Evolutionary conservation across 345 rosid genomes (phyloP).

Genomic region (Boechera divaricarpa): DNA sequence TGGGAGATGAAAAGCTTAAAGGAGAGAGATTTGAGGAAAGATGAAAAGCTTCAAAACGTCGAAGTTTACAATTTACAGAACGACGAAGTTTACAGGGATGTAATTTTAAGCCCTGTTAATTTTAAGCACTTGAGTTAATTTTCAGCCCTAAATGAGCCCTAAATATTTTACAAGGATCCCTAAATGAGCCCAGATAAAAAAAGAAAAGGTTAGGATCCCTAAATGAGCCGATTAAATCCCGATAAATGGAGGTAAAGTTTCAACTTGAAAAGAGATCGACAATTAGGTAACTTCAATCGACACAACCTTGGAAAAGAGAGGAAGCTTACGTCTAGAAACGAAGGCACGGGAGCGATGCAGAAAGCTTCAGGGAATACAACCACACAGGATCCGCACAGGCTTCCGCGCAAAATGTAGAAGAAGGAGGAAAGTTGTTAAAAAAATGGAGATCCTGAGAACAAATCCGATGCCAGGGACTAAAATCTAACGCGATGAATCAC

Average conservation of each 20-base stretch:
- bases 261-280: not conserved
- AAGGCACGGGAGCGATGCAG: not conserved
- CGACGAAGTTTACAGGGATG: too few species aligned
- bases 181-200: too few species aligned
- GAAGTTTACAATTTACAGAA: too few species aligned
- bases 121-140: too few species aligned
- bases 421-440: not conserved
- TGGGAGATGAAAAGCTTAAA: slow-evolving; percentile 9
- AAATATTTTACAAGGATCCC: too few species aligned
- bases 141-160: too few species aligned
- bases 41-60: too few species aligned
- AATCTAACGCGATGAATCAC: not conserved
- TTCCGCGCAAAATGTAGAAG: not conserved
- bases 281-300: not conserved
- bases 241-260: not conserved
- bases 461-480: too few species aligned
- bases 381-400: not conserved
- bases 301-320: not conserved
- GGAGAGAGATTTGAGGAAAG: not conserved
- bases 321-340: not conserved
- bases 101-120: too few species aligned
- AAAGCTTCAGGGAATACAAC: not conserved
- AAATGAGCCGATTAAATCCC: too few species aligned
- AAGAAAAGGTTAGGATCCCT: too few species aligned
- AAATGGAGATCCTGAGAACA: too few species aligned